Conservation (phyloP, 2,329 filamentous ascomycete species). For the Aureobasidium sp. region DNA sequence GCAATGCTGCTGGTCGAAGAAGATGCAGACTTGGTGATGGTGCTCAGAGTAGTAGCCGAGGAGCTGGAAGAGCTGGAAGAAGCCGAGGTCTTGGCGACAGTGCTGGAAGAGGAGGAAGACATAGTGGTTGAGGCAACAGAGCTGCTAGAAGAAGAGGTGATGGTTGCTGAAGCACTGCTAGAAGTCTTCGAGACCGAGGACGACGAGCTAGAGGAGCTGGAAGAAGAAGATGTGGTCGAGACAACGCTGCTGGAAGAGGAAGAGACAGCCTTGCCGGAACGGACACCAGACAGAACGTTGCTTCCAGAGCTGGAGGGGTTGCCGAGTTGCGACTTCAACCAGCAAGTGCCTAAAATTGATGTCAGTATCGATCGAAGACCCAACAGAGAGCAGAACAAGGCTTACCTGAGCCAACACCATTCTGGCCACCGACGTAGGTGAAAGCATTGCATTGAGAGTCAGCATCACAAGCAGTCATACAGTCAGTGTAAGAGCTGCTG, state of each 20-base stretch:
- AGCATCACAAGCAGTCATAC: constrained; percentile 12
- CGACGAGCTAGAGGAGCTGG: constrained; percentile 1
- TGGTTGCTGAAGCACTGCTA: neutral
- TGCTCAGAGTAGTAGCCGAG: neutral
- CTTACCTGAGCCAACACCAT: constrained; percentile 13
- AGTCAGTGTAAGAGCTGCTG: constrained; percentile 12
- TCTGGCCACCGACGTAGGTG: constrained; percentile 13
- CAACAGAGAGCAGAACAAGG: neutral
- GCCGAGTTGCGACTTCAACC: constrained; percentile 3
- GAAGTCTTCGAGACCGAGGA: neutral
- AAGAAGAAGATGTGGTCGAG: neutral
- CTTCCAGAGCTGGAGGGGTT: constrained; percentile 7
- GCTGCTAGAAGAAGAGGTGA: neutral
- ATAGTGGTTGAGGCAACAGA: constrained; percentile 11
- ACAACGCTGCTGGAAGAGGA: constrained; percentile 5
- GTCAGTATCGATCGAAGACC: neutral
- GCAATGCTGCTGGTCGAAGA: neutral
- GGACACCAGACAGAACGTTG: constrained; percentile 13
- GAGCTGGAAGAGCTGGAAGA: neutral
- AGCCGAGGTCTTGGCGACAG: neutral
- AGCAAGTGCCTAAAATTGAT: neutral
- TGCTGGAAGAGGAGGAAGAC: constrained; percentile 4
- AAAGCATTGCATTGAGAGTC: constrained; percentile 12
- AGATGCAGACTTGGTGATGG: constrained; percentile 1
- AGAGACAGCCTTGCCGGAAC: constrained; percentile 2